A percentile compares a stretch with the other conserved stretches of the same genome.
phyloP scores from a whole-genome alignment of 192 early-diverging fungal genomes.

The Chytriomyces sp. region DNA sequence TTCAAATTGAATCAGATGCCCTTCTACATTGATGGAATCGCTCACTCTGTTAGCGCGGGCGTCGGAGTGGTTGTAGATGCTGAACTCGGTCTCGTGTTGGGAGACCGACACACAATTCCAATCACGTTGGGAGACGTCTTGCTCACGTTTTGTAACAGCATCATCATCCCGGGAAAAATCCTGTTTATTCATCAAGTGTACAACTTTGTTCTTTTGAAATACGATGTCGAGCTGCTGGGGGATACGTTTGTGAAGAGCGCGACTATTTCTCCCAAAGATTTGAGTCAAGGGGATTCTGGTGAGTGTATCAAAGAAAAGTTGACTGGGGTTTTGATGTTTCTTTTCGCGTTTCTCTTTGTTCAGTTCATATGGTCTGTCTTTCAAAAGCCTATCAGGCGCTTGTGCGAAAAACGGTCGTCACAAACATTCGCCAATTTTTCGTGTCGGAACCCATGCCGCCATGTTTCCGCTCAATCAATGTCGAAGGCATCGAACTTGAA shows the following conservation, averaged over 20 bases:
- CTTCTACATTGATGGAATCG: constrained; percentile 64
- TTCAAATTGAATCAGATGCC: constrained; percentile 26
- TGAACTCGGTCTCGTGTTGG: constrained; percentile 76
- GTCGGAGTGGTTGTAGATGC: constrained; percentile 61
- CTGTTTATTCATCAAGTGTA: constrained; percentile 81
- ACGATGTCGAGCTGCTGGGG: constrained; percentile 74
- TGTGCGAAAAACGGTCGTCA: constrained; percentile 50
- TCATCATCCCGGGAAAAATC: constrained; percentile 82
- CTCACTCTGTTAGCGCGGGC: constrained; percentile 56
- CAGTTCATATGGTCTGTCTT: constrained; percentile 45
- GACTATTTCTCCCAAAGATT: constrained; percentile 21
- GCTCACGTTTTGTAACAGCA: constrained; percentile 81
- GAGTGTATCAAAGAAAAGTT: neutral
- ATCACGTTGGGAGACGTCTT: constrained; percentile 80
- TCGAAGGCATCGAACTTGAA: constrained; percentile 53
- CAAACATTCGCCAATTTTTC: constrained; percentile 50
- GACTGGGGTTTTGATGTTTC: neutral
- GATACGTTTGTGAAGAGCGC: constrained; percentile 57
- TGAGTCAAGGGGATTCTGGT: constrained; percentile 45
- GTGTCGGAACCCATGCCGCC: constrained; percentile 51
- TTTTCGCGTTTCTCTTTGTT: neutral
- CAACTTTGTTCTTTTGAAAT: constrained; percentile 85
- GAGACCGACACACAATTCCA: constrained; percentile 77
- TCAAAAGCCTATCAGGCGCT: constrained; percentile 50
- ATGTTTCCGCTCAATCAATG: constrained; percentile 45